phyloP scores from a whole-genome alignment of 768 basidiomycete species.

The Mycena galopus region DNA sequence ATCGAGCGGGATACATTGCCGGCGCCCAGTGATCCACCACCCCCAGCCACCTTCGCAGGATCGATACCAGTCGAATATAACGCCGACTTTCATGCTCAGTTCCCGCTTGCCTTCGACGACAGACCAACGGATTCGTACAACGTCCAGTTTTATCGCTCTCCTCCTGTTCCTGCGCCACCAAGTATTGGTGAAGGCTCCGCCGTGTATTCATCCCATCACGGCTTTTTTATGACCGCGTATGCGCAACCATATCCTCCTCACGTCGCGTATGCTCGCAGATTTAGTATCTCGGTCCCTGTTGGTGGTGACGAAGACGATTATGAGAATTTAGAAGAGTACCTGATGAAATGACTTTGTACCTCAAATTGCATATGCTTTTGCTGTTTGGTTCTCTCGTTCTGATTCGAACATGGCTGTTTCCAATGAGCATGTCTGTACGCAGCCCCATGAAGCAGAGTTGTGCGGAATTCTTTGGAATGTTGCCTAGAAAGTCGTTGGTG shows the following conservation, averaged over 20 bases:
- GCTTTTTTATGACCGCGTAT: conserved; percentile 2
- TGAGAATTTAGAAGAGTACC: background rate
- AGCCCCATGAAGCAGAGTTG: too few relatives aligned
- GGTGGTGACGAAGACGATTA: too few relatives aligned
- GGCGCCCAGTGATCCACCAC: background rate
- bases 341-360: too few relatives aligned
- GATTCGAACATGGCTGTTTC: too few relatives aligned
- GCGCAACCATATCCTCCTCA: too few relatives aligned
- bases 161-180: conserved; percentile 4
- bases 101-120: background rate
- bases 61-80: background rate
- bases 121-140: background rate
- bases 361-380: too few relatives aligned
- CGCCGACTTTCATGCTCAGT: conserved; percentile 10
- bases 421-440: too few relatives aligned
- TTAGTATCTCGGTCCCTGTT: background rate
- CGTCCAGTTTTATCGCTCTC: conserved; percentile 12
- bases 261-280: conserved; percentile 4
- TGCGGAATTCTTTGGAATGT: too few relatives aligned
- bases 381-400: too few relatives aligned
- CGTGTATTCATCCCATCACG: background rate
- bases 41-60: background rate
- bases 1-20: background rate
- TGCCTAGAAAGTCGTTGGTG: too few relatives aligned
- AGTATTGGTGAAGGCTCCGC: conserved; percentile 2